Conservation (phyloP, 495 filamentous ascomycete genomes). For the Penicillium malachiteum region DNA sequence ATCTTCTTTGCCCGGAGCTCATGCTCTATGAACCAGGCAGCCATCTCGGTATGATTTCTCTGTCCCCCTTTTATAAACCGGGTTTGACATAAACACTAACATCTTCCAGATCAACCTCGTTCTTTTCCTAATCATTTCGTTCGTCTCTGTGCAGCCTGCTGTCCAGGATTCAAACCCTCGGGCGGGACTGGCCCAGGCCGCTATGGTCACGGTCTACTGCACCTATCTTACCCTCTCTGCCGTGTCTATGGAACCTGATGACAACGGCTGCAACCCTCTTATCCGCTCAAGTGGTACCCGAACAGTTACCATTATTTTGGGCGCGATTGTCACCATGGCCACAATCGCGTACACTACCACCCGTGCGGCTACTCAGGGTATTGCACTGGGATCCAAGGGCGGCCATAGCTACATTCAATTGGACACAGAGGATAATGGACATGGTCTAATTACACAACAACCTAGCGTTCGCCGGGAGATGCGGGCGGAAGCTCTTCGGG, state of each 20-base stretch:
- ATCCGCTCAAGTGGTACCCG: constrained; percentile 86
- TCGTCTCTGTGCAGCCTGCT: constrained; percentile 82
- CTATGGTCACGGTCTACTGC: constrained; percentile 97
- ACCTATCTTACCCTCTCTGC: constrained; percentile 98
- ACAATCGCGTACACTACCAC: constrained; percentile 98
- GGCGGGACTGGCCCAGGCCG: constrained; percentile 91
- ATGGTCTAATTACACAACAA: constrained; percentile 87
- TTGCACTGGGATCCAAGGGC: constrained; percentile 72
- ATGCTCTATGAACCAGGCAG: constrained; percentile 92
- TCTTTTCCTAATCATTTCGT: constrained; percentile 76
- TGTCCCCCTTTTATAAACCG: constrained; percentile 1
- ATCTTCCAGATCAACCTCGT: constrained; percentile 70
- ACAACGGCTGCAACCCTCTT: constrained; percentile 89
- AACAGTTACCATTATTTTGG: constrained; percentile 83
- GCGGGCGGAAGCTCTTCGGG: constrained; percentile 85
- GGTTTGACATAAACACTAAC: constrained; percentile 13
- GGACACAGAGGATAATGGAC: constrained; percentile 69
- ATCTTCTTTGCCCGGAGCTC: constrained; percentile 84
- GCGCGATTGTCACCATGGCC: constrained; percentile 93
- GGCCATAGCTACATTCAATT: constrained; percentile 58
- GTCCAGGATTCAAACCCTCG: constrained; percentile 91
- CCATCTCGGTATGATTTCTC: constrained; percentile 53
- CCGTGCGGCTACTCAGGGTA: constrained; percentile 88
- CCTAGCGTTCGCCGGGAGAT: constrained; percentile 80
- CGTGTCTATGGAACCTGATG: constrained; percentile 97